Evolutionary conservation across 345 rosid genomes (phyloP).

Genomic region (Pelargonium nanum): DNA sequence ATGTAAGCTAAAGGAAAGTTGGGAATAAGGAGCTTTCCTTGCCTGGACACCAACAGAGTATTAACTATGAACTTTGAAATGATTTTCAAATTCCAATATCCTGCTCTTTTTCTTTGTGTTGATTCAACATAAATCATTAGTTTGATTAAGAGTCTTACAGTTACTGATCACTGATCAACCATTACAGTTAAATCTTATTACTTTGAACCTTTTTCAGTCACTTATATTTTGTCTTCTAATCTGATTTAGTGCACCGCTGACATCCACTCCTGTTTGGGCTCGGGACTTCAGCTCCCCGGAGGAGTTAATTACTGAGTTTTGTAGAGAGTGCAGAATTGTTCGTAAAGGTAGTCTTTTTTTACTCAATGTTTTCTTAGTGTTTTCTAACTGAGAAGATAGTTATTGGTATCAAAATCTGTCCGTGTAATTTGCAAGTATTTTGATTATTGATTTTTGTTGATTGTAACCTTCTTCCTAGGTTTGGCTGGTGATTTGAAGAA

Average conservation of each 20-base stretch:
- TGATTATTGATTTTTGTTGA: constrained; percentile 5
- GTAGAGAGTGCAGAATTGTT: constrained; percentile 96
- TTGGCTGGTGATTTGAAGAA: constrained; percentile 97
- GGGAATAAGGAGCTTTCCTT: too few species aligned
- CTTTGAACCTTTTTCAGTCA: neutral
- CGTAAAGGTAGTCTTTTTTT: constrained; percentile 60
- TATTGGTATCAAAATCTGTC: constrained; percentile 5
- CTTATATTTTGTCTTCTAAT: constrained; percentile 10
- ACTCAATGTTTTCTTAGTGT: constrained; percentile 1
- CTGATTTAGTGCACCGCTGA: constrained; percentile 66
- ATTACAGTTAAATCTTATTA: neutral
- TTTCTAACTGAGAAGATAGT: neutral
- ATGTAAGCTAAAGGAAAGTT: too few species aligned
- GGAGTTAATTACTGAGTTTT: constrained; percentile 84
- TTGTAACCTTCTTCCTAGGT: constrained; percentile 37
- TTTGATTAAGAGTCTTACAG: too few species aligned
- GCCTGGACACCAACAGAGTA: too few species aligned
- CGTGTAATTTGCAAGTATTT: neutral
- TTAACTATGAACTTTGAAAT: too few species aligned
- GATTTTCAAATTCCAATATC: too few species aligned
- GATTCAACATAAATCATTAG: too few species aligned
- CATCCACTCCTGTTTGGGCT: constrained; percentile 93
- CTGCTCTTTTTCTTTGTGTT: too few species aligned
- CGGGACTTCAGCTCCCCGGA: constrained; percentile 73
- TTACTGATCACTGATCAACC: neutral